phyloP scores from a whole-genome alignment of 305 asterid species.

The Fraxinus sp. region DNA sequence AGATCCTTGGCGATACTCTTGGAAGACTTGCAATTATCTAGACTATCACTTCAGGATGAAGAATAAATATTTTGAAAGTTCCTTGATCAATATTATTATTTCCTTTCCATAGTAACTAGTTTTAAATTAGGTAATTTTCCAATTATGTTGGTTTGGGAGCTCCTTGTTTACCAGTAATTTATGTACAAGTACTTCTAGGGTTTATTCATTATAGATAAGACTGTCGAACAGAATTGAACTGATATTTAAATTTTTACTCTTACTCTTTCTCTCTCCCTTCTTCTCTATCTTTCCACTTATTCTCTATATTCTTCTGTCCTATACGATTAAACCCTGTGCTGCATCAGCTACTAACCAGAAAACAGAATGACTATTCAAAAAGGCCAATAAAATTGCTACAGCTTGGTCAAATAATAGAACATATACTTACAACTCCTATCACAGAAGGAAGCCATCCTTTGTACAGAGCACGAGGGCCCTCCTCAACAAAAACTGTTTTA shows the following conservation, averaged over 20 bases:
- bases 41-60: background rate
- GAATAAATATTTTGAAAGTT: background rate
- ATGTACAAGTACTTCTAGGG: background rate
- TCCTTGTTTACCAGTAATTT: background rate
- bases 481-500: constrained; percentile 86
- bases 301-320: background rate
- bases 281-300: background rate
- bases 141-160: background rate
- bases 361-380: background rate
- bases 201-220: background rate
- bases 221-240: background rate
- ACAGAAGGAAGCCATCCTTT: constrained; percentile 98
- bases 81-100: background rate
- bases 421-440: constrained; percentile 80
- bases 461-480: constrained; percentile 87
- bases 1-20: background rate
- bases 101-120: background rate
- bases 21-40: background rate
- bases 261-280: background rate
- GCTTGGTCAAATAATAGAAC: background rate
- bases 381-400: background rate
- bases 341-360: background rate
- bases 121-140: background rate
- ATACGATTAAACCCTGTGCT: background rate
- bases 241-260: background rate